Evolutionary conservation across 1,284 basidiomycete genomes (phyloP).

Genomic region (Ceratobasidium sp.): DNA sequence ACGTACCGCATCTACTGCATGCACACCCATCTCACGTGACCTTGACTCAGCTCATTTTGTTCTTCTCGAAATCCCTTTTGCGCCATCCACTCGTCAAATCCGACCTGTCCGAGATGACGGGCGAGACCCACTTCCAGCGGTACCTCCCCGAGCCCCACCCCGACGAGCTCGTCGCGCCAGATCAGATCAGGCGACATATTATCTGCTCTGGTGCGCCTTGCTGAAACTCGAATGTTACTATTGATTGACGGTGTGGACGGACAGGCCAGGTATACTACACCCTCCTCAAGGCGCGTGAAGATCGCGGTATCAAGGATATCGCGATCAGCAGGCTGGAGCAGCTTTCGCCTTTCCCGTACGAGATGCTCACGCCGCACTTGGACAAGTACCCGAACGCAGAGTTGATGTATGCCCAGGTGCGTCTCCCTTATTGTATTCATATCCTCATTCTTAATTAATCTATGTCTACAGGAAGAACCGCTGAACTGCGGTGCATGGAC

Average conservation of each 20-base stretch:
- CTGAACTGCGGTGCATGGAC: constrained; percentile 95
- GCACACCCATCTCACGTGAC: constrained; percentile 30
- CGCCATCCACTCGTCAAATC: constrained; percentile 94
- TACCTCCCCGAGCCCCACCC: constrained; percentile 89
- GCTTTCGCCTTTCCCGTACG: constrained; percentile 95
- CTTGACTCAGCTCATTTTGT: constrained; percentile 75
- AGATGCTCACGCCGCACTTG: constrained; percentile 85
- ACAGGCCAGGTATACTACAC: constrained; percentile 94
- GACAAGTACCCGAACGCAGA: constrained; percentile 97
- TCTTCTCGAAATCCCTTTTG: constrained; percentile 96
- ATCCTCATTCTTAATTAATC: neutral
- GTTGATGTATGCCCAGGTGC: constrained; percentile 85
- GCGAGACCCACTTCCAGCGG: constrained; percentile 90
- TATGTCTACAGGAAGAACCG: constrained; percentile 74
- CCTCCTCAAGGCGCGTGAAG: constrained; percentile 88
- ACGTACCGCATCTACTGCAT: constrained; percentile 40
- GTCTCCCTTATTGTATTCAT: constrained; percentile 26
- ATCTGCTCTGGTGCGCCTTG: constrained; percentile 74
- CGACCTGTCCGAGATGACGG: constrained; percentile 85
- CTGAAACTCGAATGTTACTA: too few relatives aligned
- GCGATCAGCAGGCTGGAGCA: constrained; percentile 96
- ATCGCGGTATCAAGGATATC: constrained; percentile 88
- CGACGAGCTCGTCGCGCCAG: constrained; percentile 76
- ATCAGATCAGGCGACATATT: constrained; percentile 92
- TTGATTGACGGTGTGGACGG: neutral